Evolutionary conservation across 2,329 filamentous ascomycete species (phyloP), one percentile per base, ranked within the genome.

Genomic region (Diplocarpon rosae): DNA sequence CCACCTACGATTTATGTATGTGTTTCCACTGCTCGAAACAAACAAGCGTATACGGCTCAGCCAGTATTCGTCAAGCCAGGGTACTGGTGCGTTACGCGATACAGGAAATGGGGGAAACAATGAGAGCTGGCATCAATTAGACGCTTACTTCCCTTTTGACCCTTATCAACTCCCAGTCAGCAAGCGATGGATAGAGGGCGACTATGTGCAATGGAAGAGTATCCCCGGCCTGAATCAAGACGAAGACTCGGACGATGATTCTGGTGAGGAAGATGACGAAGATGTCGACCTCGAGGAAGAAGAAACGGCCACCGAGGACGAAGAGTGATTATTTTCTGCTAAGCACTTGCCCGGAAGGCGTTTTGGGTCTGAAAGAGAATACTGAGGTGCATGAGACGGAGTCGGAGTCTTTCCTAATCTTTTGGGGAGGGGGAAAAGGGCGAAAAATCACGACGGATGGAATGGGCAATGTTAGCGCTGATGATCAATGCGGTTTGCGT

Each of bases 71-170:
- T 73, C 71, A 30, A 75, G 76, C 52, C 69, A 73, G 14, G 72
- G 48, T 2, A 52, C 51, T 43, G 57, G 56, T 16, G 56, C 66
- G 76, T 29, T 71, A 71, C 49, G 76, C 77, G 54, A 63, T 72
- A 48, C 55, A 5, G 43, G 69, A 57, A 48, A 68, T 63, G 47
- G 66, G 40, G 62, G 66, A 12, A 74, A 80, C 43, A 83, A 85
- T 47, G 86, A 95, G 54, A 79, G 81, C 50, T 83, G 79, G 58
- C 81, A 90, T 58, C 83, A 95, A 63, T 73, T 98, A 1, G 89
- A 96, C 55, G 85, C 88, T 0, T 95, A 94, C 63, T 98, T 96
- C 59, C 92, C 92, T 0, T 98, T 98, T 59, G 92, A 98, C 61
- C 93, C 93, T 2, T 98, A 96, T 63, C 83, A 90, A 58, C 69